Evolutionary conservation across 306 rosid species (phyloP).

Genomic region (Hippophae rhamnoides): DNA sequence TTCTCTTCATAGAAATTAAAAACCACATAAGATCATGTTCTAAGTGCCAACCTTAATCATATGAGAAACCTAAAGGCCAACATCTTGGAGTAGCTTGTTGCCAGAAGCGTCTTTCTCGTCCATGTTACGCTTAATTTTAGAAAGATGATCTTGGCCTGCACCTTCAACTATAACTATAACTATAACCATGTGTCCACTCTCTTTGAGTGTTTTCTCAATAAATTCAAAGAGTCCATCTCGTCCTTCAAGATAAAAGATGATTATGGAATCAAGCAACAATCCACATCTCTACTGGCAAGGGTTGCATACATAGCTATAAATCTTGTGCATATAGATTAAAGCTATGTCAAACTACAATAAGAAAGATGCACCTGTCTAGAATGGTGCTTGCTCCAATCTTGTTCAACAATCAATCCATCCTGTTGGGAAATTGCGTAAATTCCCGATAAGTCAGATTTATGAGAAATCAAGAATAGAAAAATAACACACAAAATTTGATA

Average conservation of each 20-base stretch:
- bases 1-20: not conserved
- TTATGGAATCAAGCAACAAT: conserved; percentile 74
- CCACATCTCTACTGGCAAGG: conserved; percentile 70
- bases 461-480: too few relatives aligned
- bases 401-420: conserved; percentile 40
- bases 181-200: conserved; percentile 67
- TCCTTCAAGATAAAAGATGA: conserved; percentile 63
- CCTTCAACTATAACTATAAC: conserved; percentile 59
- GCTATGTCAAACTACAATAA: conserved; percentile 1
- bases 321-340: conserved; percentile 24
- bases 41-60: conserved; percentile 42
- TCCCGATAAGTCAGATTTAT: too few relatives aligned
- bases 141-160: conserved; percentile 51
- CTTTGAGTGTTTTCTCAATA: conserved; percentile 47
- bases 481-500: too few relatives aligned
- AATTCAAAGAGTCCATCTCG: conserved; percentile 51
- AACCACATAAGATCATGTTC: not conserved
- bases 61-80: conserved; percentile 61
- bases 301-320: conserved; percentile 69
- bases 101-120: conserved; percentile 42
- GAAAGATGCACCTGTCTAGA: not conserved
- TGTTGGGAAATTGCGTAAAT: too few relatives aligned
- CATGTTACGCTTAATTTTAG: conserved; percentile 11
- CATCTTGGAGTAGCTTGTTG: conserved; percentile 40
- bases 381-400: conserved; percentile 44